Base-by-base conservation (phyloP, 169 alveolate species). In the Plasmodium blacklocki region DNA sequence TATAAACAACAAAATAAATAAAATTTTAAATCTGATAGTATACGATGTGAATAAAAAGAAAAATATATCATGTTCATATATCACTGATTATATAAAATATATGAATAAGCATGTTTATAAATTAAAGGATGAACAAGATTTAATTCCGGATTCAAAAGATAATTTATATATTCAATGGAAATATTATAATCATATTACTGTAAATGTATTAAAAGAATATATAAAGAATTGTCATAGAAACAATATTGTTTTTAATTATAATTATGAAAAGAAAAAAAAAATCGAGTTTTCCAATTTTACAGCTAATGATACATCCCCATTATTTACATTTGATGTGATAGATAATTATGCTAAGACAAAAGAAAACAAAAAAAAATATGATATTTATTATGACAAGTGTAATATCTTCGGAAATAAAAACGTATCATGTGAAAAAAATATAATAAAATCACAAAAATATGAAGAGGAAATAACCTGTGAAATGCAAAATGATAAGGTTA, bases 131-230 rank as follows among this genome's bases (percentile, higher is more conserved):
- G 32, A 73, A 11, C 52, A 23, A 8, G 23, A 23, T n/a, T 3
- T 18, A 52, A 8, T 15, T 9, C n/a, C 32, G 1, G 58, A 39
- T 73, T 8, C 71, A 56, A 50, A 32, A 23, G 45, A 78, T 1
- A 32, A 71, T 43, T 6, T 39, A 67, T 32, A 39, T 21, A 29
- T 68, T 2, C 43, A 52, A 19, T 70, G 86, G 86, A 67, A 39
- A n/a, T 59, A 72, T 29, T 83, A 83, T 39, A 32, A 71, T 32
- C 68, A 83, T 1, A 47, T 71, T n/a, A 58, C 86, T 14, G 54
- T 83, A 15, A 62, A 56, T 83, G 21, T 83, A 63, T 21, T 83
- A 63, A 83, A 70, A 50, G 72, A 83, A 49, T 63, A 71, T 70
- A 50, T 71, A 3, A 59, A 63, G 49, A 21, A 14, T 66, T 43